phyloP scores from a whole-genome alignment of 2,329 filamentous ascomycete genomes.

The Fusarium denticulatum region DNA sequence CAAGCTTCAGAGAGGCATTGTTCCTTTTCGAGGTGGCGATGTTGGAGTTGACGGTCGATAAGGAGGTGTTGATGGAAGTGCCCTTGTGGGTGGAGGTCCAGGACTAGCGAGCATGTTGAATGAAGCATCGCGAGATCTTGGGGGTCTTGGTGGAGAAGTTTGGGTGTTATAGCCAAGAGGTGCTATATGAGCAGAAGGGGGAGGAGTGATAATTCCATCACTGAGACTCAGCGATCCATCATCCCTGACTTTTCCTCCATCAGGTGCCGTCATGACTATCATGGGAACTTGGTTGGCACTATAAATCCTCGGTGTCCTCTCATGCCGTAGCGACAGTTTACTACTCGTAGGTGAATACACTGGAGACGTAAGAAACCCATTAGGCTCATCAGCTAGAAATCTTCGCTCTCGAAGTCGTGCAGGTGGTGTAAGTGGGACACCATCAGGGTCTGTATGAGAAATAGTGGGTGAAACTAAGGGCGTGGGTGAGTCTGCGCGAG shows the following conservation, averaged over 20 bases:
- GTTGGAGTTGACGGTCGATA: conserved; percentile 23
- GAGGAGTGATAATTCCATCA: conserved; percentile 13
- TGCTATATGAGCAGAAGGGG: background rate
- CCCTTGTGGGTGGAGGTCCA: conserved; percentile 58
- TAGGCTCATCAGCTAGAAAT: conserved; percentile 41
- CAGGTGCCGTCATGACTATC: conserved; percentile 28
- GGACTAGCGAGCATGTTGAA: conserved; percentile 44
- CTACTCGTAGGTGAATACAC: conserved; percentile 50
- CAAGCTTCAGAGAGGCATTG: background rate
- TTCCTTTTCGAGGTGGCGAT: conserved; percentile 11
- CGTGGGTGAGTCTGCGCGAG: conserved; percentile 50
- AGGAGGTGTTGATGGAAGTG: conserved; percentile 46
- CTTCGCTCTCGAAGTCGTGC: conserved; percentile 59
- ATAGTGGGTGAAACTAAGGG: conserved; percentile 54
- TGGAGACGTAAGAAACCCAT: conserved; percentile 51
- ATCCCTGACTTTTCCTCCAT: conserved; percentile 8
- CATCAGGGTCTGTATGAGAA: conserved; percentile 38
- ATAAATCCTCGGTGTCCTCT: conserved; percentile 32
- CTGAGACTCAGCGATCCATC: conserved; percentile 1
- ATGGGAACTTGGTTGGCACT: conserved; percentile 26
- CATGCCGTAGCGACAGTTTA: conserved; percentile 50
- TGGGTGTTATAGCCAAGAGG: background rate
- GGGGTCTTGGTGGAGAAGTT: conserved; percentile 24
- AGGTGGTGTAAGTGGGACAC: conserved; percentile 55
- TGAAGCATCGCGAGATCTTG: conserved; percentile 14